These are phyloP conservation scores for Pseudonitzschia multiseries DNA, from an alignment of 108 stramenopile genomes.

Conservation along the genomic window DNA sequence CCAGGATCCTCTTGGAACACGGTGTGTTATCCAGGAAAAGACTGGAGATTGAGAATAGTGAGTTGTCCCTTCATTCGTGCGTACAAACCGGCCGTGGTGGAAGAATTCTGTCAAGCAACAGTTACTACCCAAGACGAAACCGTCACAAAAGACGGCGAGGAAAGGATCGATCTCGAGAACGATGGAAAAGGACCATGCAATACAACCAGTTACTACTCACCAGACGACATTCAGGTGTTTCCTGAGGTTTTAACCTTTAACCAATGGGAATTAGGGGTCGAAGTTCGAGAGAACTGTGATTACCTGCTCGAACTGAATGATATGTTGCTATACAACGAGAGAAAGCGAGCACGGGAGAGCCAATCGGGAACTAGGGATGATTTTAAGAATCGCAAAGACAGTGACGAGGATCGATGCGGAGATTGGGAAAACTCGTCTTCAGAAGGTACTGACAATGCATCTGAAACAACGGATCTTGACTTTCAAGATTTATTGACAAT, in stretches of 20 bases:
- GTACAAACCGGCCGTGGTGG: slow-evolving; percentile 19
- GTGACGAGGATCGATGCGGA: neutral
- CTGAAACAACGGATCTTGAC: slow-evolving; percentile 16
- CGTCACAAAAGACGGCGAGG: neutral
- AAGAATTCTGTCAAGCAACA: neutral
- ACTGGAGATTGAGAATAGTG: slow-evolving; percentile 57
- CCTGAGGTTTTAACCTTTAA: slow-evolving; percentile 22
- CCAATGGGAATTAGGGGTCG: slow-evolving; percentile 51
- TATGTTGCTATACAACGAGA: slow-evolving; percentile 39
- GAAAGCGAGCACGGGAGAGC: slow-evolving; percentile 24
- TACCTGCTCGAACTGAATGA: slow-evolving; percentile 52
- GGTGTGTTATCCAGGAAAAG: slow-evolving; percentile 63
- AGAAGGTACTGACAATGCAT: neutral
- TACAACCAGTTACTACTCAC: neutral
- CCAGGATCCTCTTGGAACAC: slow-evolving; percentile 52
- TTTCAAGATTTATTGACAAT: slow-evolving; percentile 28
- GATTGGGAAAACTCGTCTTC: neutral
- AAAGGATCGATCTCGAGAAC: neutral
- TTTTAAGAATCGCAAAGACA: neutral
- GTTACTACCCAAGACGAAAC: neutral
- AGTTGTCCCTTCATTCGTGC: slow-evolving; percentile 39
- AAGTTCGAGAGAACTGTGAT: slow-evolving; percentile 46
- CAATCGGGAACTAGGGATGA: neutral
- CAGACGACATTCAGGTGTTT: slow-evolving; percentile 38
- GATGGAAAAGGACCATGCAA: neutral